Conservation (phyloP, 78 protist genomes). For the Dictyostelium intermedium region DNA sequence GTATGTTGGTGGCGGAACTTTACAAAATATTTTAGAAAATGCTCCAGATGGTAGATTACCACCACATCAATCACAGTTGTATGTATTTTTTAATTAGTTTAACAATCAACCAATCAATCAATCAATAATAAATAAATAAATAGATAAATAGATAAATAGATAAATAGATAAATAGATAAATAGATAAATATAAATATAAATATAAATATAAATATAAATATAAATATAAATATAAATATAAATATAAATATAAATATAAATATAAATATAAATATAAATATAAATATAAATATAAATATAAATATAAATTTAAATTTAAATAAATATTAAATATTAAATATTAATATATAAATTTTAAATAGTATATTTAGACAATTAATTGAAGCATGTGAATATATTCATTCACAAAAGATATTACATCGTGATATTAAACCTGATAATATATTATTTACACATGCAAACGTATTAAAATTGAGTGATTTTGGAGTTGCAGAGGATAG, state of each 20-base stretch:
- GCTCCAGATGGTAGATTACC: conserved; percentile 50
- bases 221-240: too few species aligned
- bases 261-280: too few species aligned
- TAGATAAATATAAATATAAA: too few species aligned
- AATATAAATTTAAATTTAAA: too few species aligned
- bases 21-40: conserved; percentile 66
- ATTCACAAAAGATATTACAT: conserved; percentile 84
- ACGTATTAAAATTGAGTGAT: conserved; percentile 71
- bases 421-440: conserved; percentile 86
- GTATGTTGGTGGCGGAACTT: conserved; percentile 79
- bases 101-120: too few species aligned
- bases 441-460: conserved; percentile 60
- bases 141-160: too few species aligned
- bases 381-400: conserved; percentile 82
- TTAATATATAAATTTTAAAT: too few species aligned
- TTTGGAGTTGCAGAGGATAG: conserved; percentile 84
- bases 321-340: too few species aligned
- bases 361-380: conserved; percentile 74
- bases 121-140: too few species aligned
- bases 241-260: not conserved
- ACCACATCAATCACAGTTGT: conserved; percentile 39
- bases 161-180: too few species aligned
- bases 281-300: too few species aligned
- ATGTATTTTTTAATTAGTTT: not conserved
- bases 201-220: not conserved